Base-by-base conservation (phyloP, 768 basidiomycete species). In the Suillus spraguei region DNA sequence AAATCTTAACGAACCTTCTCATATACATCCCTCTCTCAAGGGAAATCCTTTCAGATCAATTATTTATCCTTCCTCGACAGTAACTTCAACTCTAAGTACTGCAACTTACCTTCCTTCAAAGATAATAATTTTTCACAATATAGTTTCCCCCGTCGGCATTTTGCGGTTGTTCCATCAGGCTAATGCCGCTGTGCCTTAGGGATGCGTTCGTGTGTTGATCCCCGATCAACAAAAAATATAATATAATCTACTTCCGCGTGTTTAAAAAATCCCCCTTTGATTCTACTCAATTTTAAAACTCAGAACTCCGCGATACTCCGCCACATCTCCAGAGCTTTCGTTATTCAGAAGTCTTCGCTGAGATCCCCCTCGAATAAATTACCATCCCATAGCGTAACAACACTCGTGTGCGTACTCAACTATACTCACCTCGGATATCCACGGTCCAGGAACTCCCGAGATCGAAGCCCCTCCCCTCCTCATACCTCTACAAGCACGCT, bases 141-240 rank as follows among this genome's bases (percentile, higher is more conserved):
- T 53, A 64, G 58, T 22, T 32, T 42, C 54, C 38, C 54, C 44
- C 73, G 74, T 62, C 73, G 74, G 74, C 74, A 75, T 41, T 61
- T 69, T 68, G 71, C 74, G 74, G 69, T 68, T 56, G 73, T 66
- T 60, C 62, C 61, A 64, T 64, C 63, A 64, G 55, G 63, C 61
- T 64, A 68, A 62, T 65, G 60, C 69, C 74, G 66, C 52, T 36
- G 76, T 76, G 67, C 74, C 74, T 76, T 60, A 64, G 62, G 66
- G 64, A 67, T 72, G 71, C 63, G 73, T 74, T 69, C 74, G 78
- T 80, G 76, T 76, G 75, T 80, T 87, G 85, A 87, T 87, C 85
- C 83, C 84, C 80, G 83, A 87, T 87, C 85, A 87, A 53, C 10
- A 78, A 71, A 67, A 74, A 71, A 74, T 59, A 71, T 69, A 71